These are phyloP conservation scores for Podaxis sp. DNA, from an alignment of 768 basidiomycete species.

Conservation along the genomic window DNA sequence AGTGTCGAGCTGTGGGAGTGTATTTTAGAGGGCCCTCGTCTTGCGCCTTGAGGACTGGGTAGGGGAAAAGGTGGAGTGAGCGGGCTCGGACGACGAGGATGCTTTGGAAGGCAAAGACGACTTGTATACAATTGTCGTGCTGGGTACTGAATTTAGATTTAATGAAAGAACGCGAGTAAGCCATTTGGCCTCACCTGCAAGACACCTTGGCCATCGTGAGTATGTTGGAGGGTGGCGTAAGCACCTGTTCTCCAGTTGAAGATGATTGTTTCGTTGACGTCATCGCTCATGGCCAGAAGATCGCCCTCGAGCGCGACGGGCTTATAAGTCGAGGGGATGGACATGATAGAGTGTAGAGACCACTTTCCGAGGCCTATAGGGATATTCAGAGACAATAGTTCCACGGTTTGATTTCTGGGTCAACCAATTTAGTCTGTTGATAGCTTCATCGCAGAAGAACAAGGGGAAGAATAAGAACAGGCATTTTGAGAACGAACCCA, in stretches of 20 bases:
- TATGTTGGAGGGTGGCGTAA: constrained; percentile 46
- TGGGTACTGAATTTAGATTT: constrained; percentile 18
- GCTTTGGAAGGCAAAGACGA: constrained; percentile 44
- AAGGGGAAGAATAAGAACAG: constrained; percentile 4
- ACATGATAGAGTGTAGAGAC: constrained; percentile 30
- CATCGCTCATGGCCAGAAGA: constrained; percentile 54
- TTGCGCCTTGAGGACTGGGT: constrained; percentile 36
- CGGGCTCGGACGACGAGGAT: constrained; percentile 61
- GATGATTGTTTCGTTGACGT: constrained; percentile 48
- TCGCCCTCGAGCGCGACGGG: constrained; percentile 53
- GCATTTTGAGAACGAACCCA: constrained; percentile 36
- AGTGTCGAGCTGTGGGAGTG: constrained; percentile 40
- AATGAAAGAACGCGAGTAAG: background rate
- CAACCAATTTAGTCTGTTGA: constrained; percentile 17
- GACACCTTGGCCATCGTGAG: constrained; percentile 25
- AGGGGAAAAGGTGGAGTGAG: constrained; percentile 55
- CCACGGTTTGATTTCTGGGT: constrained; percentile 31
- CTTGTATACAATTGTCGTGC: constrained; percentile 53
- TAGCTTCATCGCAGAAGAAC: background rate
- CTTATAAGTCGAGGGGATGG: constrained; percentile 39
- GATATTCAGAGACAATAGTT: constrained; percentile 30
- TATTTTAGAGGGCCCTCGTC: constrained; percentile 26
- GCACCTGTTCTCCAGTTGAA: constrained; percentile 53
- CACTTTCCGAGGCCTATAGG: constrained; percentile 15
- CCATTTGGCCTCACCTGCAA: constrained; percentile 29